phyloP scores from a whole-genome alignment of 495 filamentous ascomycete genomes.

The Emericellopsis terricola region DNA sequence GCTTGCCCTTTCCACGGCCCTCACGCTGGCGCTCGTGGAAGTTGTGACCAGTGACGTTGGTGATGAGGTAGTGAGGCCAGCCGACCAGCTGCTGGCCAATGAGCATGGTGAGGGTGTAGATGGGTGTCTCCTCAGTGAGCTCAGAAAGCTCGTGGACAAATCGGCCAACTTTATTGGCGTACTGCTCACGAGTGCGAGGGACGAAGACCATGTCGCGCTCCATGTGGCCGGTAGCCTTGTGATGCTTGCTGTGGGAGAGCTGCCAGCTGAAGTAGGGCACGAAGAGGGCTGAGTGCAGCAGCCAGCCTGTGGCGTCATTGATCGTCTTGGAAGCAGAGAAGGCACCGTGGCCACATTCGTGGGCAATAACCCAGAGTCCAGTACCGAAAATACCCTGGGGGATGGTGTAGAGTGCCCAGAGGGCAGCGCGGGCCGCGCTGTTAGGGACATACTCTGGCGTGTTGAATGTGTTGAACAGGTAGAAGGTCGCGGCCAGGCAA shows the following conservation, averaged over 20 bases:
- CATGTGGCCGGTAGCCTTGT: slow-evolving; percentile 90
- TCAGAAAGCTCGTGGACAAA: slow-evolving; percentile 65
- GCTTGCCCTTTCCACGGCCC: slow-evolving; percentile 78
- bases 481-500: slow-evolving; percentile 44
- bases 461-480: slow-evolving; percentile 44
- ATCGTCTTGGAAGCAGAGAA: slow-evolving; percentile 66
- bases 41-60: slow-evolving; percentile 91
- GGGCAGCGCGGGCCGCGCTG: slow-evolving; percentile 30
- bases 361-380: slow-evolving; percentile 69
- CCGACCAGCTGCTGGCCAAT: slow-evolving; percentile 74
- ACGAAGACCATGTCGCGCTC: slow-evolving; percentile 97
- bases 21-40: slow-evolving; percentile 67
- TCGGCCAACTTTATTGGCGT: slow-evolving; percentile 49
- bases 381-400: slow-evolving; percentile 63
- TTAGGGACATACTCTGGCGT: slow-evolving; percentile 40
- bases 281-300: slow-evolving; percentile 64
- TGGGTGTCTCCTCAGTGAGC: slow-evolving; percentile 85
- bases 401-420: slow-evolving; percentile 57
- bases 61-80: slow-evolving; percentile 72
- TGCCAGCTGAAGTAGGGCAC: slow-evolving; percentile 91
- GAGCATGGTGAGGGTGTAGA: slow-evolving; percentile 53
- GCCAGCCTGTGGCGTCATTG: slow-evolving; percentile 75
- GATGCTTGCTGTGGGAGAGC: slow-evolving; percentile 84
- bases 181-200: slow-evolving; percentile 64
- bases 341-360: slow-evolving; percentile 78